A percentile compares a stretch with the other conserved stretches of the same genome.
Evolutionary conservation across 257 asterid species (phyloP).

Genomic region (Capsicum baccatum): DNA sequence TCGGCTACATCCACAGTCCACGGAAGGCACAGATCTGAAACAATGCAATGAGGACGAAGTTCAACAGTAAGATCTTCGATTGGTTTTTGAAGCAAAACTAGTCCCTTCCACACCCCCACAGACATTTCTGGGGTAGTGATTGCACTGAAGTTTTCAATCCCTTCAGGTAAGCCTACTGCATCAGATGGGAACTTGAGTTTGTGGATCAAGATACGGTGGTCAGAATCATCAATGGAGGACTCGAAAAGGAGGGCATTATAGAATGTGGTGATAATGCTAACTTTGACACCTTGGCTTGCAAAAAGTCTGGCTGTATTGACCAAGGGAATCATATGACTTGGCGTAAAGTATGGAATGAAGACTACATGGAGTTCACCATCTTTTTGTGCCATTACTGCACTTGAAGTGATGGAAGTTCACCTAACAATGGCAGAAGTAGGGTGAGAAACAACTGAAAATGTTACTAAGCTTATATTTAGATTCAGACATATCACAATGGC

Average conservation of each 20-base stretch:
- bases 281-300: conserved; percentile 43
- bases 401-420: neutral
- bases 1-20: conserved; percentile 44
- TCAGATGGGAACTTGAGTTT: conserved; percentile 34
- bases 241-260: conserved; percentile 34
- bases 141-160: conserved; percentile 32
- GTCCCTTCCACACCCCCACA: neutral
- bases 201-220: conserved; percentile 32
- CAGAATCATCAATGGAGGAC: conserved; percentile 17
- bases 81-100: conserved; percentile 31
- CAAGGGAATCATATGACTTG: conserved; percentile 46
- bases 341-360: conserved; percentile 37
- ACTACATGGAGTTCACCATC: conserved; percentile 32
- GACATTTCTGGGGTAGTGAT: conserved; percentile 27
- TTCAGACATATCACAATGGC: neutral
- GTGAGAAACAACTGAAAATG: conserved; percentile 2
- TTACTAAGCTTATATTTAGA: neutral
- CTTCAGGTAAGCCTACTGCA: conserved; percentile 42
- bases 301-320: conserved; percentile 40
- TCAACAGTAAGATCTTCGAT: conserved; percentile 23
- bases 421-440: neutral
- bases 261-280: conserved; percentile 38
- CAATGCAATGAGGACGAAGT: conserved; percentile 34
- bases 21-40: conserved; percentile 41
- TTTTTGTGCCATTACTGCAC: neutral